Conservation (phyloP, 371 early-diverging fungal genomes). For the Syncephalis fuscata region DNA sequence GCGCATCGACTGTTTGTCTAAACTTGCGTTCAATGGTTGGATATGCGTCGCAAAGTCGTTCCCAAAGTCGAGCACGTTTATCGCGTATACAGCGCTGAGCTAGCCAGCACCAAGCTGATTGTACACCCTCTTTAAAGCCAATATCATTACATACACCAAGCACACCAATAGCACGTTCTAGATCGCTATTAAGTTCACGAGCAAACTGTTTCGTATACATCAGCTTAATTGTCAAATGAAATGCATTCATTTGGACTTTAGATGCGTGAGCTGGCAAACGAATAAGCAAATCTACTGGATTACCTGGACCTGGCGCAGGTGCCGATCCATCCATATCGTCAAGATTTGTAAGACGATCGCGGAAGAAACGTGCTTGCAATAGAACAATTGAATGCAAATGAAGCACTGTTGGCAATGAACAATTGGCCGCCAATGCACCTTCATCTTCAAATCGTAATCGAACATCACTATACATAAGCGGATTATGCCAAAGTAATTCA, state of each 20-base stretch:
- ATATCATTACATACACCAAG: constrained; percentile 8
- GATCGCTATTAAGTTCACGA: constrained; percentile 2
- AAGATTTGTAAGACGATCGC: constrained; percentile 7
- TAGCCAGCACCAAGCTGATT: constrained; percentile 6
- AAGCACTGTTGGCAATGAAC: constrained; percentile 5
- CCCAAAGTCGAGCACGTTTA: constrained; percentile 2
- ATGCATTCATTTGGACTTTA: constrained; percentile 6
- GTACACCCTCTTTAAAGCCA: constrained; percentile 9
- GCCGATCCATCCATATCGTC: neutral
- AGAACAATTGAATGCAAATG: constrained; percentile 8
- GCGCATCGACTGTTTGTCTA: too few relatives aligned
- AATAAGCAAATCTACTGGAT: constrained; percentile 3
- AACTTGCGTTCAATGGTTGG: neutral
- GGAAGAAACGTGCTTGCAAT: constrained; percentile 8
- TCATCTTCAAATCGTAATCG: constrained; percentile 7
- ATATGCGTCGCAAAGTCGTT: constrained; percentile 4
- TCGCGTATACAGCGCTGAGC: constrained; percentile 3
- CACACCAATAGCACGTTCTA: constrained; percentile 7
- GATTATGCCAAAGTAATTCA: constrained; percentile 7
- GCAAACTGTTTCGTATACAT: constrained; percentile 9
- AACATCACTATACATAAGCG: constrained; percentile 6
- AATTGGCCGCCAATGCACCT: neutral
- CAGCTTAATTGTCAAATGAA: constrained; percentile 5
- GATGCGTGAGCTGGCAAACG: constrained; percentile 1
- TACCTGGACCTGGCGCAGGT: constrained; percentile 1